phyloP scores from a whole-genome alignment of 2,329 filamentous ascomycete species.

The Phialemoniopsis sp. region DNA sequence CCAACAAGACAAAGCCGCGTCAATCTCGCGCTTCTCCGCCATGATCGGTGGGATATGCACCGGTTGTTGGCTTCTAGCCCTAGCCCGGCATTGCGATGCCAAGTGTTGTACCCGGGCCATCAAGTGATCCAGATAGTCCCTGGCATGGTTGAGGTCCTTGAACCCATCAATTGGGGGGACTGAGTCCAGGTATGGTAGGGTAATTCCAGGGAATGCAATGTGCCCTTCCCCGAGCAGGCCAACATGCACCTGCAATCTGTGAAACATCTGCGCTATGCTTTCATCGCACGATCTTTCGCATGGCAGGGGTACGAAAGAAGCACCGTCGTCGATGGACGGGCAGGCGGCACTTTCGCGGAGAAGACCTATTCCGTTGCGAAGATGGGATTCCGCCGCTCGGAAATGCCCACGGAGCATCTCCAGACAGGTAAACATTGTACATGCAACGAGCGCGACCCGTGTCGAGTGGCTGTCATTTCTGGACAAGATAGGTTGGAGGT shows the following conservation, averaged over 20 bases:
- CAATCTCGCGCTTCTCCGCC: background rate
- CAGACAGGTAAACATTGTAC: conserved; percentile 24
- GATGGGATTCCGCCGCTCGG: conserved; percentile 27
- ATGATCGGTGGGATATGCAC: background rate
- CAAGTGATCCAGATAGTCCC: background rate
- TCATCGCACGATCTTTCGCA: conserved; percentile 4
- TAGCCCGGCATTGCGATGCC: background rate
- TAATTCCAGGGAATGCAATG: background rate
- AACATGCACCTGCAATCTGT: background rate
- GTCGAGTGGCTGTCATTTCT: conserved; percentile 17
- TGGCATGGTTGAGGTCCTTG: background rate
- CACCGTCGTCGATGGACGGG: background rate
- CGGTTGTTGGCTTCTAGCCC: background rate
- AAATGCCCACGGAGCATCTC: conserved; percentile 29
- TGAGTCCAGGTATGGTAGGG: background rate
- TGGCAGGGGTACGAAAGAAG: too few species aligned
- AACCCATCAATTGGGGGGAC: background rate
- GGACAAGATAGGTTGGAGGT: conserved; percentile 26
- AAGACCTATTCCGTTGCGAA: conserved; percentile 33
- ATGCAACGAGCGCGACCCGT: conserved; percentile 28
- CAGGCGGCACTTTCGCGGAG: conserved; percentile 14
- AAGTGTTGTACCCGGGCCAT: background rate
- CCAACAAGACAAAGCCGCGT: background rate
- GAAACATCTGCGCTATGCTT: conserved; percentile 23
- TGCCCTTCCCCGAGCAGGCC: background rate